These are phyloP conservation scores for Pogostemon cablin DNA, from an alignment of 257 asterid species.

Conservation along the genomic window DNA sequence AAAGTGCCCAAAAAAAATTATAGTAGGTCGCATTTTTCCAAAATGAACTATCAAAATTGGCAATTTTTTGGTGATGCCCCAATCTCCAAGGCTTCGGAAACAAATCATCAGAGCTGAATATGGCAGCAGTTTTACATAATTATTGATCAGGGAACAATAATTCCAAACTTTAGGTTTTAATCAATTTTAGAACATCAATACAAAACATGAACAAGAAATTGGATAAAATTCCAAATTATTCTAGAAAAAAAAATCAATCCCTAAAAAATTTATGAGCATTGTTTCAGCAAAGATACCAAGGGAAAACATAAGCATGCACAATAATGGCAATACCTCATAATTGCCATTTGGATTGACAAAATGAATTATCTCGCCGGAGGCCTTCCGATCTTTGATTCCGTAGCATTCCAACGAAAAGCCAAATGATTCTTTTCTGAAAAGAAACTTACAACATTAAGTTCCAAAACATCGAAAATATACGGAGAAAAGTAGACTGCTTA, in stretches of 20 bases:
- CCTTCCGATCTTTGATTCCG: slow-evolving; percentile 62
- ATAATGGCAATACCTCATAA: slow-evolving; percentile 51
- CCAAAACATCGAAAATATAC: background rate
- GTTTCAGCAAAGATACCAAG: slow-evolving; percentile 12
- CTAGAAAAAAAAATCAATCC: background rate
- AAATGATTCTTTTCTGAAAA: slow-evolving; percentile 61
- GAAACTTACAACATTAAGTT: background rate
- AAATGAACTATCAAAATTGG: no score
- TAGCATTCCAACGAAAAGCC: slow-evolving; percentile 63
- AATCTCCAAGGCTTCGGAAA: background rate
- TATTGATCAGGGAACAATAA: background rate
- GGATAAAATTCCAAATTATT: slow-evolving; percentile 1
- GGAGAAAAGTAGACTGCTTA: slow-evolving; percentile 32
- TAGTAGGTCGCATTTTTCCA: no score
- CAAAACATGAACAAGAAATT: background rate
- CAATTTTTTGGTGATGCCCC: background rate
- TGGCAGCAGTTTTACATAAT: background rate
- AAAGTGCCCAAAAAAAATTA: no score
- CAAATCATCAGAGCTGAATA: slow-evolving; percentile 17
- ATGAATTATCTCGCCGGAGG: slow-evolving; percentile 59
- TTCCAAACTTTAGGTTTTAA: background rate
- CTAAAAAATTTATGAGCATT: background rate
- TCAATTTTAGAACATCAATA: background rate
- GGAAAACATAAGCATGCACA: background rate
- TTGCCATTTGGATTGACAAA: slow-evolving; percentile 47